Conservation (phyloP, 2,329 filamentous ascomycete genomes). For the Cylindrodendrum hubeiense region DNA sequence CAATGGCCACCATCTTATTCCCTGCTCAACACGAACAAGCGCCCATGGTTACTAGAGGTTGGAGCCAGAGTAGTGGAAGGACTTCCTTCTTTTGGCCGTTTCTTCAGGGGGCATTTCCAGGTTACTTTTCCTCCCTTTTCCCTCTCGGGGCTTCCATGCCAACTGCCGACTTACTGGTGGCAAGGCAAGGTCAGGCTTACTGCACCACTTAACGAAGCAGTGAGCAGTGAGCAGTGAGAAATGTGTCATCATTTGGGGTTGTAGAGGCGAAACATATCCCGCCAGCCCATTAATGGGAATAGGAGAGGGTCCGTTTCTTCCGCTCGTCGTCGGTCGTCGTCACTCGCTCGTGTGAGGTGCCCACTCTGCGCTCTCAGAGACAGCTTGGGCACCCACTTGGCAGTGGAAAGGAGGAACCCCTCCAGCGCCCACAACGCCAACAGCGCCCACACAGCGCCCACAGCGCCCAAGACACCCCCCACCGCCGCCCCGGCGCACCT, state of each 20-base stretch:
- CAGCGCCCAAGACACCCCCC: slow-evolving; percentile 1
- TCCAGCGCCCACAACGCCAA: slow-evolving; percentile 14
- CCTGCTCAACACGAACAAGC: neutral
- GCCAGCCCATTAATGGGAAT: neutral
- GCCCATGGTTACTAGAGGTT: neutral
- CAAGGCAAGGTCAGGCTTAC: neutral
- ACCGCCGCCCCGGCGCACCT: neutral
- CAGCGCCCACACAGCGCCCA: slow-evolving; percentile 3
- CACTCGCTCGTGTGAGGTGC: neutral
- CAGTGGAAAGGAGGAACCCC: neutral
- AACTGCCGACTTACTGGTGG: neutral
- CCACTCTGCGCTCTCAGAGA: no score
- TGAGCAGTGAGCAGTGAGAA: neutral
- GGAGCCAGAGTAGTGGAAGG: neutral
- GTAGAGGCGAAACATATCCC: neutral
- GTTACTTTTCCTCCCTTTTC: slow-evolving; percentile 4
- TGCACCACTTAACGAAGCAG: neutral
- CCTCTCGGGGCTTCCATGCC: neutral
- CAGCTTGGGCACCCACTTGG: neutral
- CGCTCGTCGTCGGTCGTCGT: neutral
- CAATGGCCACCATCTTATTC: neutral
- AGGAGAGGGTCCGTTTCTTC: neutral
- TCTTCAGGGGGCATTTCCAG: slow-evolving; percentile 3
- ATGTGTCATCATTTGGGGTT: neutral
- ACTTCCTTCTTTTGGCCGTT: slow-evolving; percentile 5